Base-by-base conservation (phyloP, 495 filamentous ascomycete genomes). In the Lophiotrema nucula region DNA sequence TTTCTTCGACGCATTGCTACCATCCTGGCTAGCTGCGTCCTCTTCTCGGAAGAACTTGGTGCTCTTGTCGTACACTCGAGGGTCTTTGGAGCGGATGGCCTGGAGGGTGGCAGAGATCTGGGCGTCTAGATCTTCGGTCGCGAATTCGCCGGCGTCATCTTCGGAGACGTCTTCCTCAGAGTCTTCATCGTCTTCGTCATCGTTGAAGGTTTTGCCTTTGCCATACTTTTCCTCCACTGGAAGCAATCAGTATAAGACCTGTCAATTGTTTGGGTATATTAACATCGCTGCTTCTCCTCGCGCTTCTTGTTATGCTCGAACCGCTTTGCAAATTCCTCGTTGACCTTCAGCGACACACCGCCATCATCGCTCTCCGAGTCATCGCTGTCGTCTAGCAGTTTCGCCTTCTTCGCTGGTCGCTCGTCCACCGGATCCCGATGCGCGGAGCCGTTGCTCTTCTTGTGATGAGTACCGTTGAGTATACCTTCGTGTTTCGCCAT, bases 251-350 rank as follows among this genome's bases (percentile, higher is more conserved):
- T 37, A 27, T 21, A 41, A 8, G 5, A 16, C 41, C 22, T 33
- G 13, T n/a, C 31, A 26, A 47, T 1, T n/a, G 31, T n/a, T n/a
- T n/a, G n/a, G n/a, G n/a, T n/a, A 33, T 44, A 79, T 84, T 75
- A 74, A 92, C 91, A 72, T 67, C 84, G 80, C n/a, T 88, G 82
- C 50, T 86, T 76, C 68, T 98, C 93, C 72, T 93, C 90, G 24
- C 93, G 83, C 75, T 92, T 93, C 77, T 97, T 96, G 75, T 98
- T 98, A 69, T 96, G 79, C 70, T 97, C 92, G 65, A 97, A 97
- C 33, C 89, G 78, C 62, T 82, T 82, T 51, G 93, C 93, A 70
- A 87, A 98, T 48, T 92, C 89, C 66, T 88, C 78, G 71, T 98
- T 98, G 75, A 98, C 84, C 66, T 87, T 91, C 72, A 96, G 81